phyloP scores from a whole-genome alignment of 208 protist species.

The Crithidia brevicula region DNA sequence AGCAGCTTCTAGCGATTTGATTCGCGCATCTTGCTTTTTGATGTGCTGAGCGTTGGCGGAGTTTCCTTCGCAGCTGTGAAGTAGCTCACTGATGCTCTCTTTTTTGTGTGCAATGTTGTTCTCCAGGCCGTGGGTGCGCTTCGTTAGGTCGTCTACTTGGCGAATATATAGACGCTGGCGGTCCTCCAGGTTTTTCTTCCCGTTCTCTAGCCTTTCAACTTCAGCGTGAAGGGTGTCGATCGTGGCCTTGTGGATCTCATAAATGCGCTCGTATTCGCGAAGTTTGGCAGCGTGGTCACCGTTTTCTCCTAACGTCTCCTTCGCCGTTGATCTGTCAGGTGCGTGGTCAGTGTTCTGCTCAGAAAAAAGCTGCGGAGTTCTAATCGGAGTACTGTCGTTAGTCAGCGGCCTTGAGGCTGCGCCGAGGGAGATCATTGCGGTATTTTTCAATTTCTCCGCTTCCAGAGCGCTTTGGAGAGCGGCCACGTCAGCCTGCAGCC shows the following conservation, averaged over 20 bases:
- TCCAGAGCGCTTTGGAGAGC: conserved; percentile 33
- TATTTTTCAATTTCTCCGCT: conserved; percentile 12
- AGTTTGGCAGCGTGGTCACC: conserved; percentile 7
- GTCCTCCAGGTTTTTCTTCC: conserved; percentile 1
- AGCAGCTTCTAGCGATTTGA: conserved; percentile 59
- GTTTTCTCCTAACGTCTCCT: background rate
- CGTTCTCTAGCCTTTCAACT: conserved; percentile 19
- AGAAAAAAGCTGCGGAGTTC: background rate
- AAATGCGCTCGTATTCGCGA: conserved; percentile 22
- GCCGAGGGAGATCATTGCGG: background rate
- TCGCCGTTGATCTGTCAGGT: background rate
- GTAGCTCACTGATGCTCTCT: conserved; percentile 65
- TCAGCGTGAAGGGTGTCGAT: conserved; percentile 27
- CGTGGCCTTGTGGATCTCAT: conserved; percentile 21
- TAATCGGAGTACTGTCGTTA: background rate
- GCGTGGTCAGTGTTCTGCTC: conserved; percentile 5
- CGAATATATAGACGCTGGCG: background rate
- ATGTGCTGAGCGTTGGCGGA: conserved; percentile 47
- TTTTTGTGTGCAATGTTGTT: conserved; percentile 33
- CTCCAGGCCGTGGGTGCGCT: conserved; percentile 28
- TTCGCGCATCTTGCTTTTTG: conserved; percentile 49
- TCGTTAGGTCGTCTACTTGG: conserved; percentile 23
- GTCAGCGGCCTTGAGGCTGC: background rate
- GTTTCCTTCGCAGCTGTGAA: conserved; percentile 56
- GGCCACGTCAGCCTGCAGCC: conserved; percentile 48